Base-by-base conservation (phyloP, 164 flowering plant species). In the Litsea cubeba region DNA sequence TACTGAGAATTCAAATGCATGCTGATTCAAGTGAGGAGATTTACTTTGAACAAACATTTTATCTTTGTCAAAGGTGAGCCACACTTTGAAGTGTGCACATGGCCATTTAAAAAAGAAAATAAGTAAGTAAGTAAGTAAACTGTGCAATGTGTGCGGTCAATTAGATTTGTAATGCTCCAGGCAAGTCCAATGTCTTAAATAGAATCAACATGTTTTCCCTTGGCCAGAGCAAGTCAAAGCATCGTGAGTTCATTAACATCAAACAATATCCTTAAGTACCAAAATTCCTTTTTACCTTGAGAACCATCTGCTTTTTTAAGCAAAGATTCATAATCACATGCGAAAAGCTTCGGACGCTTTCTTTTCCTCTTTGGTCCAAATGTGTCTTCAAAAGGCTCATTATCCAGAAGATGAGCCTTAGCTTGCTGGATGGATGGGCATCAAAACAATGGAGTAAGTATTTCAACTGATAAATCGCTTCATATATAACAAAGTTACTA, bases 301-400 rank as follows among this genome's bases (percentile, higher is more conserved):
- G 91, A 89, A 40, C 84, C 87, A 84, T 81, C 92, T 71, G 94
- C 98, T 79, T 86, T 96, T 82, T 89, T 87, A 50, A 85, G 70
- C 72, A 92, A 76, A 18, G 99, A 79, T 71, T 94, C 94, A 70
- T 96, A 96, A 87, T 96, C 98, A 30, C 83, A 71, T 12, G 94
- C 95, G 78, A 87, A 23, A 40, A 92, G 93, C 79, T 80, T 94
- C 50, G 99, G 99, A 7, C 97, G 91, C 79, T 89, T 96, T 80
- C 99, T 84, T 84, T 92, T 94, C 64, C 40, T 80, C 87, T 94
- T 92, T n/a, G 97, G 93, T 74, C 99, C 99, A 88, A 96, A 96
- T 2, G 92, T 87, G 83, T 90, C 89, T 77, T 73, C 77, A 82
- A 96, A 96, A 25, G 98, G 93, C 80, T 89, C 88, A 0, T 85